Evolutionary conservation across 192 early-diverging fungal species (phyloP).

Genomic region (Chytriomyces sp.): DNA sequence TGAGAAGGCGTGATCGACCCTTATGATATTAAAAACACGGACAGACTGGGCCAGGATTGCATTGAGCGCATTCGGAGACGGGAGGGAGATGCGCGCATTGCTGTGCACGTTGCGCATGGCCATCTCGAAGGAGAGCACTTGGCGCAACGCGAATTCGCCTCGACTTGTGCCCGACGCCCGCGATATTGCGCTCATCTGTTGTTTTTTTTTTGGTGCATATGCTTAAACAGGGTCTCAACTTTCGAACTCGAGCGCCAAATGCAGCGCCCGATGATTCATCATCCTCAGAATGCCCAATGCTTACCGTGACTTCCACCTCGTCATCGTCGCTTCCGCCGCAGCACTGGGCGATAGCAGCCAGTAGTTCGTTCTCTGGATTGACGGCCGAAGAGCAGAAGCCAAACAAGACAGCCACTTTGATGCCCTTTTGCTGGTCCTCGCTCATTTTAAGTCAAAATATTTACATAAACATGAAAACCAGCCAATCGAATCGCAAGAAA

Average conservation of each 20-base stretch:
- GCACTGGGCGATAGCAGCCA: constrained; percentile 11
- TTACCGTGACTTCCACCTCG: constrained; percentile 8
- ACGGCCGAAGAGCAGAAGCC: constrained; percentile 15
- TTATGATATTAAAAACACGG: constrained; percentile 33
- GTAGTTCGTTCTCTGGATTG: neutral
- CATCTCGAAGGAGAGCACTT: constrained; percentile 39
- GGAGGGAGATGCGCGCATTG: neutral
- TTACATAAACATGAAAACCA: neutral
- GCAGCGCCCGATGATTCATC: neutral
- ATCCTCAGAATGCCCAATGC: neutral
- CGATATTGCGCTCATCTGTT: constrained; percentile 50
- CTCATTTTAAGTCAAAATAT: no score
- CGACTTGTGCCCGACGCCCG: constrained; percentile 38
- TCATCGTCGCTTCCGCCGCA: neutral
- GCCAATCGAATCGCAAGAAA: neutral
- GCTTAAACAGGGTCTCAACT: neutral
- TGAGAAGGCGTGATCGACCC: constrained; percentile 40
- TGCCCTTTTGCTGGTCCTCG: neutral
- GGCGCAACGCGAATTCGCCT: constrained; percentile 41
- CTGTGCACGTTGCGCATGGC: no score
- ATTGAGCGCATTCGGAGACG: constrained; percentile 29
- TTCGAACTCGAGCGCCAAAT: neutral
- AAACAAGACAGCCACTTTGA: constrained; percentile 23
- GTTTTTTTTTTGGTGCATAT: no score
- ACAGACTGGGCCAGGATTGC: constrained; percentile 32